Evolutionary conservation across 352 stramenopile species (phyloP), one percentile per base, ranked within the genome.

Genomic region (Poterioochromonas sp.): DNA sequence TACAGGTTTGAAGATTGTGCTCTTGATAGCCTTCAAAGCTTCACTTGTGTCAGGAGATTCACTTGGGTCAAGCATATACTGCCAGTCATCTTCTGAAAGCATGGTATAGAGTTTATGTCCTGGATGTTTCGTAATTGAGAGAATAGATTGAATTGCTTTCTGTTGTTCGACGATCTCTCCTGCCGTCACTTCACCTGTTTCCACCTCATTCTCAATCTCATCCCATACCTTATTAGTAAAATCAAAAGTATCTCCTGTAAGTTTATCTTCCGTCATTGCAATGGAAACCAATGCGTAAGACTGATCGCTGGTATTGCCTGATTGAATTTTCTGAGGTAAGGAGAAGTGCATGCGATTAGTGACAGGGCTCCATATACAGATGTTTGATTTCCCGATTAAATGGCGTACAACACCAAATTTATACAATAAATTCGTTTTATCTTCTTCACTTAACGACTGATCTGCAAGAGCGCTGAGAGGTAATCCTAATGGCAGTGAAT

Each of bases 221-320:
- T 74, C 65, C 65, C 65, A 74, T 35, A 54, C 32, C 29, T 51
- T 54, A n/a, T 74, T 54, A 54, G 65, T 58, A 34, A 74, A 74
- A 26, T 39, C 3, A 54, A 74, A 74, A 35, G n/a, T 15, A 12
- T 65, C n/a, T 11, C 11, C 34, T 39, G 3, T 39, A 65, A 39
- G 5, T 43, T 29, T 5, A 41, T 71, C 62, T 8, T 40, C 62
- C 5, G n/a, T 44, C n/a, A 44, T 29, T 29, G 62, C 12, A 3
- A 71, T 71, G 26, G 62, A 71, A 22, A 47, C 26, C 11, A 43
- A n/a, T 5, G 11, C 2, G 26, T 58, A 58, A 26, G 47, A 15
- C 15, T 15, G 15, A 26, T 58, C 47, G 47, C 15, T 58, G 15
- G 15, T 26, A 58, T 15, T 26, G 15, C 47, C 47, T 58, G 15